phyloP scores from a whole-genome alignment of 2,329 filamentous ascomycete genomes.

The Sclerotinia sclerotiorum region DNA sequence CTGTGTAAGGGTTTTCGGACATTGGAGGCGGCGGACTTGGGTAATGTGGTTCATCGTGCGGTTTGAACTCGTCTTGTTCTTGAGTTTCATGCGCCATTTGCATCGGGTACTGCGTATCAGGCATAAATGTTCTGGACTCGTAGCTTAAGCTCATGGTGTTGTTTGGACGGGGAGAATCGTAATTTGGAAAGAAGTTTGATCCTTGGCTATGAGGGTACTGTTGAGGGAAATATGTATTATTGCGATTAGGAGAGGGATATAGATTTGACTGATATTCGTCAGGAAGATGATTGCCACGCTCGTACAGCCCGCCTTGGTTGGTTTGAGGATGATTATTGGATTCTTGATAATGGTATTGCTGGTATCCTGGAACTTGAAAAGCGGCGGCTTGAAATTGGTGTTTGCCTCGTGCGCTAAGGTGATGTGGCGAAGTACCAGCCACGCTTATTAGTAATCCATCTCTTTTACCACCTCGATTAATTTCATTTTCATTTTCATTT shows the following conservation, averaged over 20 bases:
- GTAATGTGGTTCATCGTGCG: slow-evolving; percentile 36
- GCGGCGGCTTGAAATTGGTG: slow-evolving; percentile 9
- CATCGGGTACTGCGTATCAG: slow-evolving; percentile 34
- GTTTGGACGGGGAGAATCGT: background rate
- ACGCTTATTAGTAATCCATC: slow-evolving; percentile 18
- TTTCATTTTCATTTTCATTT: background rate
- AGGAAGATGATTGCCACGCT: slow-evolving; percentile 17
- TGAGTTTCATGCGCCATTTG: slow-evolving; percentile 37
- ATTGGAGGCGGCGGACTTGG: slow-evolving; percentile 38
- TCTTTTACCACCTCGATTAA: slow-evolving; percentile 4
- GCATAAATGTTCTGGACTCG: slow-evolving; percentile 34
- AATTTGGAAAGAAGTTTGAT: slow-evolving; percentile 14
- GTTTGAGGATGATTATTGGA: slow-evolving; percentile 15
- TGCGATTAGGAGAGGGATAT: background rate
- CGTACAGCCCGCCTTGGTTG: slow-evolving; percentile 16
- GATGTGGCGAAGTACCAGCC: slow-evolving; percentile 19
- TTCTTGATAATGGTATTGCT: slow-evolving; percentile 13
- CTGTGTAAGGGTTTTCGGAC: slow-evolving; percentile 37
- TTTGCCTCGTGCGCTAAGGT: slow-evolving; percentile 17
- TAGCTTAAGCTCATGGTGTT: slow-evolving; percentile 36
- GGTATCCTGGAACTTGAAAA: slow-evolving; percentile 3
- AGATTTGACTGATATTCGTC: slow-evolving; percentile 1
- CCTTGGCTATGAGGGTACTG: background rate
- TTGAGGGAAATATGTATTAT: slow-evolving; percentile 10
- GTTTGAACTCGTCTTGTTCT: slow-evolving; percentile 36